Conservation (phyloP, 306 rosid species). For the Cucurbita moschata region DNA sequence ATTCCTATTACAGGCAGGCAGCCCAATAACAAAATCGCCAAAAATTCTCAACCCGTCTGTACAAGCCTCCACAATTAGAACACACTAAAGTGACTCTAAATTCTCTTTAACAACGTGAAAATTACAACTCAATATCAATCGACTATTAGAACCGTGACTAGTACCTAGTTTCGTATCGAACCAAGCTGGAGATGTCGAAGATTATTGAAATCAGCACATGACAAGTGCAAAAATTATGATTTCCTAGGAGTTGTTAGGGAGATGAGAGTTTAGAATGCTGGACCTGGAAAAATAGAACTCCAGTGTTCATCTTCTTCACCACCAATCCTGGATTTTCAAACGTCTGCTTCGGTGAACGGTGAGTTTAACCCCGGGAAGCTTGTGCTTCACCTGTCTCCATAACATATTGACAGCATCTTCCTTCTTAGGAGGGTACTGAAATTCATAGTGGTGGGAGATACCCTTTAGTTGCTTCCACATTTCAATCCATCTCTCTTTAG, state of each 20-base stretch:
- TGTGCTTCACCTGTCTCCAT: constrained; percentile 90
- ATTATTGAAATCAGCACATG: not conserved
- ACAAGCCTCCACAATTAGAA: constrained; percentile 1
- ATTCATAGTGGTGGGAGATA: constrained; percentile 67
- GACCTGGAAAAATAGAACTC: not conserved
- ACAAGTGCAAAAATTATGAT: not conserved
- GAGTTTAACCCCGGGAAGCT: constrained; percentile 65
- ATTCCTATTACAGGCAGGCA: not conserved
- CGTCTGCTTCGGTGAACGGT: constrained; percentile 59
- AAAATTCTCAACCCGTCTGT: not conserved
- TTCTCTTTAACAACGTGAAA: not conserved
- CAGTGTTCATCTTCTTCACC: constrained; percentile 43
- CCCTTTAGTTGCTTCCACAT: constrained; percentile 76
- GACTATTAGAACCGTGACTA: not conserved
- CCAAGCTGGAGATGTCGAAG: not conserved
- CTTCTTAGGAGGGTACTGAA: constrained; percentile 66
- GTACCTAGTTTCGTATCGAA: not conserved
- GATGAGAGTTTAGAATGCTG: not conserved
- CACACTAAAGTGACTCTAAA: not conserved
- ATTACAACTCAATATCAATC: not conserved
- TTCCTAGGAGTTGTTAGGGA: not conserved
- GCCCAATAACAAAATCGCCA: not conserved
- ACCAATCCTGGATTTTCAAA: constrained; percentile 84
- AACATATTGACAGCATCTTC: constrained; percentile 87
- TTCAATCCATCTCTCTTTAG: constrained; percentile 73